Conservation (phyloP, 2,329 filamentous ascomycete species). For the Ophiostoma montium region DNA sequence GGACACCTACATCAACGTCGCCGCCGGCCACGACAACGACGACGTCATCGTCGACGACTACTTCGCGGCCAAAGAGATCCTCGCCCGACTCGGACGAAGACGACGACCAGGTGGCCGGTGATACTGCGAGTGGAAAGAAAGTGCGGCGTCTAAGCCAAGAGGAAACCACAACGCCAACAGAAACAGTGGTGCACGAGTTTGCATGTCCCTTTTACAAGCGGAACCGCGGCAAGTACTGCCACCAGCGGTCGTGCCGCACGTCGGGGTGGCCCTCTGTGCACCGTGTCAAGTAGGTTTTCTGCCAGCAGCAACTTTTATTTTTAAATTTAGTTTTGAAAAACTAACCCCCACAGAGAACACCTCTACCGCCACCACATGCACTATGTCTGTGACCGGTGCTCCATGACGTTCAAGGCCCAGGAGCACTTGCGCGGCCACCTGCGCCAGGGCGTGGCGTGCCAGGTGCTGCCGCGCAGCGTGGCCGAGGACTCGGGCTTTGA, state of each 20-base stretch:
- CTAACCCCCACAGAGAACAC: conserved; percentile 19
- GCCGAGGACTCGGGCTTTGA: conserved; percentile 23
- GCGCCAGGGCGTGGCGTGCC: conserved; percentile 16
- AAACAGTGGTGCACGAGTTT: conserved; percentile 5
- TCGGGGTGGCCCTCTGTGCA: conserved; percentile 26
- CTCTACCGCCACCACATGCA: conserved; percentile 24
- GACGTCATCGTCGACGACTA: too few species aligned
- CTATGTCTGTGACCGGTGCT: conserved; percentile 23
- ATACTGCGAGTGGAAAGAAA: neutral
- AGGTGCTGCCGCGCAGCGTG: conserved; percentile 13
- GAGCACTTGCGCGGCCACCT: conserved; percentile 20
- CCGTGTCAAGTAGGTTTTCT: conserved; percentile 21
- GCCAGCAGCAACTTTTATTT: neutral
- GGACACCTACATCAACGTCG: too few species aligned
- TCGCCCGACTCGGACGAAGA: too few species aligned
- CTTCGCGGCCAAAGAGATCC: too few species aligned
- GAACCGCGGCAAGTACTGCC: conserved; percentile 22
- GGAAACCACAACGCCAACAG: neutral
- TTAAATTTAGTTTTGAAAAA: neutral
- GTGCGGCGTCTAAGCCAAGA: neutral
- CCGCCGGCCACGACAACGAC: too few species aligned
- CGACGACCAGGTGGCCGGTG: too few species aligned
- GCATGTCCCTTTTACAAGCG: conserved; percentile 28
- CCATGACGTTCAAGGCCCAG: conserved; percentile 21
- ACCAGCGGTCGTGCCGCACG: conserved; percentile 22